Evolutionary conservation across 2,329 filamentous ascomycete genomes (phyloP), one percentile per base, ranked within the genome.

Genomic region (Calonectria fujianensis): DNA sequence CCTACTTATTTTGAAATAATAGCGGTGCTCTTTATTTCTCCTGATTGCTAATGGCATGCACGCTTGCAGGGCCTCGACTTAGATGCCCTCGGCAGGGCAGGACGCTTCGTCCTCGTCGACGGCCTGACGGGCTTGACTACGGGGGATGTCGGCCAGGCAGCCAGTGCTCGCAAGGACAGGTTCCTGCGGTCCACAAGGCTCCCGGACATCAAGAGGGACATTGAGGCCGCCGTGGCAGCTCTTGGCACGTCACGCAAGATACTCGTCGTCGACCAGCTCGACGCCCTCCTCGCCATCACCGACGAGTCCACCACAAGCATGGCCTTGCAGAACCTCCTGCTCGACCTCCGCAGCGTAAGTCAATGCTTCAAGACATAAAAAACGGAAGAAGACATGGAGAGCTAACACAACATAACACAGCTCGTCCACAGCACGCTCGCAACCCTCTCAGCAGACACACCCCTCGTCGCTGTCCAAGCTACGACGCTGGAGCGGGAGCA

Each of bases 71-170:
- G 94, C 3, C 82, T 97, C 64, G 95, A 97, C 84, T 86, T 97
- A 66, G 90, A 93, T 24, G 88, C 88, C 8, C 83, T 93, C 6
- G 84, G 86, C 69, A 87, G 88, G 45, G 89, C 90, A 75, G 90
- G 90, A 39, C 90, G 89, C 67, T 93, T 98, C 80, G 86, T 87
- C 54, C 96, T 95, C 79, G 89, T 98, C 39, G 95, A 98, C 84
- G 95, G 94, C 27, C 86, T 97, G 73, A 90, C 89, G 27, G 88
- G 88, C 32, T 82, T 95, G 32, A 94, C 91, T 54, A 69, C 77
- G 2, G 77, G 78, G 4, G 66, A 64, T 1, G 73, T 61, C 31
- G n/a, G 69, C 13, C 39, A 65, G 27, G 51, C 52, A 18, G 52
- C 14, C 45, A 24, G 52, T 27, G 13, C 48, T 37, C 70, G 73